Base-by-base conservation (phyloP, 306 rosid genomes). In the Prunus fruticosa region DNA sequence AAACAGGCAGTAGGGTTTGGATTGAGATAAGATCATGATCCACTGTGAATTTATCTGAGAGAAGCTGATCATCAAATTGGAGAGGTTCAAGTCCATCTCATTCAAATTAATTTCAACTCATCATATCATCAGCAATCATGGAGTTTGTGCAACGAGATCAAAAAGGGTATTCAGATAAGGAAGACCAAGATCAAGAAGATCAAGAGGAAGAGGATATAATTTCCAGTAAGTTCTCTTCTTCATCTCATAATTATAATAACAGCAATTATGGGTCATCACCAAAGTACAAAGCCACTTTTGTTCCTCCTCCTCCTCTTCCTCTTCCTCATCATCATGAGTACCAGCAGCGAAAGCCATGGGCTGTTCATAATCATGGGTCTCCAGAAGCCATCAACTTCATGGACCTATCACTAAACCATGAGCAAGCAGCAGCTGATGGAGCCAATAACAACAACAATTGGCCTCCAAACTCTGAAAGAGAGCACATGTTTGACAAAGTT, bases 401-500 rank as follows among this genome's bases (percentile, higher is more conserved):
- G 69, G 78, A 74, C 69, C 27, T 74, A 30, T 47, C 78, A 1
- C 60, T 62, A 2, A 41, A 50, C 54, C 43, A 16, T n/a, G 43
- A 46, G 2, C 75, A 22, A 11, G 50, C 38, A 20, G 50, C n/a
- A 16, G 13, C 18, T 41, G 45, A 56, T 8, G 76, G 54, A 14
- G 63, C 2, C 32, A 60, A 8, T 11, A 38, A 9, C 50, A 22
- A 6, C n/a, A 73, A 18, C 34, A 34, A 27, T 50, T 80, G 79
- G 79, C 67, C 64, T 3, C 64, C 78, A 12, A 46, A 79, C 3
- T 51, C 57, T 43, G 90, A 89, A 85, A 82, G 86, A 61, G 98
- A 93, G 84, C 98, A 87, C 88, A 87, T 93, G 98, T 93, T 93
- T 53, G 93, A 89, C 46, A 93, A 93, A 74, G 93, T 91, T 1